Evolutionary conservation across 139 green algal genomes (phyloP), one percentile per base, ranked within the genome.

Genomic region (Chlamydomonas applanata): DNA sequence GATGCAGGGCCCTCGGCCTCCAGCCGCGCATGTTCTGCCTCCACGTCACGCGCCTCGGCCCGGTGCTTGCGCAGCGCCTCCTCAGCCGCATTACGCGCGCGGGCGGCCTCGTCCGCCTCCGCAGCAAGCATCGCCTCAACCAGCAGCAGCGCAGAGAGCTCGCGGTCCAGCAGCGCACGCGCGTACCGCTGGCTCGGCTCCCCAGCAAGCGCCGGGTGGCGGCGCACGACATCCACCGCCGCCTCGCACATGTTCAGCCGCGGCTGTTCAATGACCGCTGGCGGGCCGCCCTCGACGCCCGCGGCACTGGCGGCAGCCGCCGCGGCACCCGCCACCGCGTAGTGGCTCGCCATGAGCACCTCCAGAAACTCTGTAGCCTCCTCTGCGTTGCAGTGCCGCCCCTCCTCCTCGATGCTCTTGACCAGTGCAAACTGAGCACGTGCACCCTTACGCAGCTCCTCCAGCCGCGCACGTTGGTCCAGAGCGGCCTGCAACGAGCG

Each of bases 101-200:
- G 67, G 2, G 60, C 77, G 17, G 80, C 79, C 46, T 88, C 79
- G 20, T 83, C 75, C 13, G 73, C 77, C 68, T 95, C 88, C 14
- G 82, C 69, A 14, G 66, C 65, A 36, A 91, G 84, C 88, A 94
- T 92, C n/a, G 83, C 83, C 80, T 92, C 85, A 5, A 85, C 76
- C 16, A 95, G 86, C 40, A 84, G 69, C 52, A 94, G 76, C 24
- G 86, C 86, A 0, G 88, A 82, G 25, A 88, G 66, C 77, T 95
- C 89, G 0, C 90, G 81, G 57, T 92, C 85, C 11, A 95, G 77
- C 78, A 95, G 78, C 13, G 88, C 83, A 20, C 78, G 61, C 1
- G 90, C 90, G 53, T 94, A 95, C 2, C 77, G 64, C 65, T 87
- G 80, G 14, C 52, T 75, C 13, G 80, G 69, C 72, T 89, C 84